Evolutionary conservation across 306 rosid genomes (phyloP).

Genomic region (Aeschynomene evenia): DNA sequence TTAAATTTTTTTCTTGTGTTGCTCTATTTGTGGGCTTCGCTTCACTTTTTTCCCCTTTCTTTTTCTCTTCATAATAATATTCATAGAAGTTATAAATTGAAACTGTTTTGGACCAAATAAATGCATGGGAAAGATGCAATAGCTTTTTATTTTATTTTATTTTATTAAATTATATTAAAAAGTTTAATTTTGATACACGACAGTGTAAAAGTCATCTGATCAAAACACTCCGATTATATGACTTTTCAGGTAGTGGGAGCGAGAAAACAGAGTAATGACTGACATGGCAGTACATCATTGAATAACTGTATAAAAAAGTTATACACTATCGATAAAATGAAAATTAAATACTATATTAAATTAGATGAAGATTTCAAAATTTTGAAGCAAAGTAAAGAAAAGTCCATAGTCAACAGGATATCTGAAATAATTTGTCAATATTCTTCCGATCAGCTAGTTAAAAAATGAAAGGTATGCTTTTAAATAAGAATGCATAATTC

Average conservation of each 20-base stretch:
- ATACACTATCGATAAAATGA: too few relatives aligned
- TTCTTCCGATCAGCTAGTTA: background rate
- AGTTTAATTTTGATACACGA: too few relatives aligned
- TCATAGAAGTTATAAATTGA: background rate
- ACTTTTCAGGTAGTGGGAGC: too few relatives aligned
- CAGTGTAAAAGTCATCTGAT: too few relatives aligned
- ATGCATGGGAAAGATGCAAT: background rate
- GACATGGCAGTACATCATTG: too few relatives aligned
- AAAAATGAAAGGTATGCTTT: background rate
- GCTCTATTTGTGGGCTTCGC: constrained; percentile 28
- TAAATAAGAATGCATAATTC: background rate
- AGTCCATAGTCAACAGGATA: constrained; percentile 52
- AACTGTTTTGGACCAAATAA: constrained; percentile 6
- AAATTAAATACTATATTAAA: background rate
- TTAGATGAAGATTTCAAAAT: constrained; percentile 26
- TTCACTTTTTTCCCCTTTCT: too few relatives aligned
- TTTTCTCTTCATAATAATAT: background rate
- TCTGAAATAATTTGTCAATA: constrained; percentile 34
- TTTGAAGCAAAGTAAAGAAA: constrained; percentile 24
- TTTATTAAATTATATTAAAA: too few relatives aligned
- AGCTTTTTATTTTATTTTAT: constrained; percentile 9
- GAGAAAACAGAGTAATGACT: too few relatives aligned
- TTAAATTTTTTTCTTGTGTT: background rate
- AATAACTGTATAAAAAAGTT: too few relatives aligned
- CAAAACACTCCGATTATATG: too few relatives aligned